Percentiles rank a stretch among this genome's conserved stretches.
Conservation (phyloP, 1,139 yeast species). For the Yamadazyma friedrichii region DNA sequence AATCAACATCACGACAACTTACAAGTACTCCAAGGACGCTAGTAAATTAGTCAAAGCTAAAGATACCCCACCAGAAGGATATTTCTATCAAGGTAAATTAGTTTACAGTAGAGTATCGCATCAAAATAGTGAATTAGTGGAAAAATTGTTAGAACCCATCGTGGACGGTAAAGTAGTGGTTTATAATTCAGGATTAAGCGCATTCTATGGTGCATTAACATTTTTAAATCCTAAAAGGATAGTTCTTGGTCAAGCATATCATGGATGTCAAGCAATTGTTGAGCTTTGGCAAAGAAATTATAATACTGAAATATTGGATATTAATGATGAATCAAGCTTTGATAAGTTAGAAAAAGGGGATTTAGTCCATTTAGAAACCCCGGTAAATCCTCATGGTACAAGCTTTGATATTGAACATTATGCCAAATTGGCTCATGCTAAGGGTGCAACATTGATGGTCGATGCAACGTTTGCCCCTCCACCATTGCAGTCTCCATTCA, state of each 20-base stretch:
- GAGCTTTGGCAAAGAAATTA: slow-evolving; percentile 60
- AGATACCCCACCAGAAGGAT: slow-evolving; percentile 22
- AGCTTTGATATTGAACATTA: slow-evolving; percentile 56
- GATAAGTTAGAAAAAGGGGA: slow-evolving; percentile 63
- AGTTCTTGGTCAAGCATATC: slow-evolving; percentile 80
- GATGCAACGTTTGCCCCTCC: slow-evolving; percentile 96
- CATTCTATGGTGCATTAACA: slow-evolving; percentile 74
- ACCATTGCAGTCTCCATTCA: slow-evolving; percentile 79
- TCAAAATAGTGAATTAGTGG: slow-evolving; percentile 69
- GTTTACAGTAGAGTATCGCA: slow-evolving; percentile 72
- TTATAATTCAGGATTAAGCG: slow-evolving; percentile 78
- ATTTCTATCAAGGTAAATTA: slow-evolving; percentile 20
- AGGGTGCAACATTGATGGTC: slow-evolving; percentile 56
- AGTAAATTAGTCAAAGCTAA: slow-evolving; percentile 40
- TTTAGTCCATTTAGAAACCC: slow-evolving; percentile 80
- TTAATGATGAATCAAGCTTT: slow-evolving; percentile 40
- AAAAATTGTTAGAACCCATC: slow-evolving; percentile 58
- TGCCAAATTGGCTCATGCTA: slow-evolving; percentile 59
- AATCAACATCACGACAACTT: slow-evolving; percentile 79
- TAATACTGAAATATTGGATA: slow-evolving; percentile 53
- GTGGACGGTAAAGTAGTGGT: slow-evolving; percentile 59
- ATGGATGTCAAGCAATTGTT: slow-evolving; percentile 76
- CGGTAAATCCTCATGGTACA: slow-evolving; percentile 81
- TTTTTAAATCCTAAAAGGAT: slow-evolving; percentile 71
- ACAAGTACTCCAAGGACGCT: slow-evolving; percentile 62